A percentile compares a stretch with the other conserved stretches of the same genome.
Evolutionary conservation across 108 stramenopile species (phyloP).

Genomic region (Aurantiochytrium sp.): DNA sequence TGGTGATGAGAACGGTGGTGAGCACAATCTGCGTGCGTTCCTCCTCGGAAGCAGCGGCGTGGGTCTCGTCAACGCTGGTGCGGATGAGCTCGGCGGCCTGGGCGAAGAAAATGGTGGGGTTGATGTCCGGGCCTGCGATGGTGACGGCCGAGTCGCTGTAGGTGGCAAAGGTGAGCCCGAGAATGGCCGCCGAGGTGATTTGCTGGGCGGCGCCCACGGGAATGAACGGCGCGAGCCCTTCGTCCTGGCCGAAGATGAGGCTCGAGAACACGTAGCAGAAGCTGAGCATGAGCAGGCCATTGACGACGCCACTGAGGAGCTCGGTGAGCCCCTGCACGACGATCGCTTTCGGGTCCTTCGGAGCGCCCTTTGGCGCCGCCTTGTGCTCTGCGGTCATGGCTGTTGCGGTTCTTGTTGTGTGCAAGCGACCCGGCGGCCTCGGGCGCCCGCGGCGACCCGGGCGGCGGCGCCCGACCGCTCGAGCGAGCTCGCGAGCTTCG

Average conservation of each 20-base stretch:
- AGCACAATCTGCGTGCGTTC: not conserved
- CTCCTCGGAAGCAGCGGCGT: not conserved
- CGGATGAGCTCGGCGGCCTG: not conserved
- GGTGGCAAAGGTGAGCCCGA: conserved; percentile 23
- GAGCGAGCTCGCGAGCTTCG: too few relatives aligned
- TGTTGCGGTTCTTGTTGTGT: too few relatives aligned
- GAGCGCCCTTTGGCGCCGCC: too few relatives aligned
- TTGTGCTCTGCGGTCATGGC: too few relatives aligned
- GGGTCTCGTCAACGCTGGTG: not conserved
- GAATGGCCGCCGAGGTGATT: not conserved
- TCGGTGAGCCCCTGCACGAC: not conserved
- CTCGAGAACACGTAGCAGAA: conserved; percentile 19
- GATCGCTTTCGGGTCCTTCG: not conserved
- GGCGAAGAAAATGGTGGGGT: conserved; percentile 19
- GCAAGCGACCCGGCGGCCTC: too few relatives aligned
- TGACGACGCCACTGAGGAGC: not conserved
- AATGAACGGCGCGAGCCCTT: not conserved
- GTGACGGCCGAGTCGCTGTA: conserved; percentile 1
- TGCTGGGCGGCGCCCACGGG: not conserved
- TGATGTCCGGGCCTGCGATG: conserved; percentile 27
- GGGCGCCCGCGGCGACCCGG: too few relatives aligned
- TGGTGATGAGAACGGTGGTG: conserved; percentile 9
- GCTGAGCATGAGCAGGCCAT: not conserved
- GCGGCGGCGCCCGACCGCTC: too few relatives aligned
- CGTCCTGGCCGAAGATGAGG: not conserved